Conservation (phyloP, 1,284 basidiomycete genomes). For the Ganoderma sp. region DNA sequence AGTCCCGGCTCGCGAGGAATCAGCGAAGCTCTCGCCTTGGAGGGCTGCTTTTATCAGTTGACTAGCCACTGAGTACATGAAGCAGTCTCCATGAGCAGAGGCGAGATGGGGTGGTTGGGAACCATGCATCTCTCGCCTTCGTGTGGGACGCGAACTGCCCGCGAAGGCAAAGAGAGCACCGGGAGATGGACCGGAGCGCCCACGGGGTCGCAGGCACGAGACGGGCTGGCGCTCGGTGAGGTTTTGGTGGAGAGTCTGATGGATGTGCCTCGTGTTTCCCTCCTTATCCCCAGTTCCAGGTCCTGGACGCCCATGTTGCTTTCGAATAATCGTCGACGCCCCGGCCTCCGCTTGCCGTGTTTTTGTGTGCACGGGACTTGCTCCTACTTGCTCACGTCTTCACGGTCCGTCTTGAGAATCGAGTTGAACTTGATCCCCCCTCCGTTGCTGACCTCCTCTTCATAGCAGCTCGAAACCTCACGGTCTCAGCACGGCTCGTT, state of each 20-base stretch:
- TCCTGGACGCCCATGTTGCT: background rate
- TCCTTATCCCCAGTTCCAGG: background rate
- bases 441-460: background rate
- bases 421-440: background rate
- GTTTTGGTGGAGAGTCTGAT: background rate
- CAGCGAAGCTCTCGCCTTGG: background rate
- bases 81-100: background rate
- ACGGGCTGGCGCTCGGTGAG: background rate
- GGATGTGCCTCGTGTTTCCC: background rate
- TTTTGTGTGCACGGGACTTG: background rate
- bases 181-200: background rate
- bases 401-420: background rate
- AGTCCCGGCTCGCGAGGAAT: background rate
- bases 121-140: background rate
- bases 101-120: background rate
- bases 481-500: conserved; percentile 1
- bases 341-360: conserved; percentile 4
- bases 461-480: background rate
- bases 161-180: background rate
- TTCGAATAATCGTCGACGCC: background rate
- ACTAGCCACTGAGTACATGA: background rate
- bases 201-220: background rate
- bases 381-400: background rate
- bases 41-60: background rate
- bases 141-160: background rate